A percentile compares a stretch with the other conserved stretches of the same genome.
Evolutionary conservation across 1,284 basidiomycete species (phyloP).

Genomic region (Cutaneotrichosporon sp.): DNA sequence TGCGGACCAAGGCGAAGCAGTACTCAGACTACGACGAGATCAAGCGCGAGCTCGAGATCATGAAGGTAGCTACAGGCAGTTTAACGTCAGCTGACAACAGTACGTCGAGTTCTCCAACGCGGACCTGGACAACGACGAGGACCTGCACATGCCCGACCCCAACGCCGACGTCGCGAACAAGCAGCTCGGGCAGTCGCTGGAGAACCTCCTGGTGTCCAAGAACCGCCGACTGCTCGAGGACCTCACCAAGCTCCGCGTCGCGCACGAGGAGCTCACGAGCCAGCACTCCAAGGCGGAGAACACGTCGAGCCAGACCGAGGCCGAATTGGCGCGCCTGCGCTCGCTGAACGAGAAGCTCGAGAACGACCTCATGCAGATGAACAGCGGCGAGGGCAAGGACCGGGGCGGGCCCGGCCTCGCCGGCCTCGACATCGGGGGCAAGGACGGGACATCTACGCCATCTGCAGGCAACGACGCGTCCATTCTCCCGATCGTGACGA

Average conservation of each 20-base stretch:
- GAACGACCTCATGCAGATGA: conserved; percentile 80
- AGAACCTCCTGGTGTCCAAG: conserved; percentile 86
- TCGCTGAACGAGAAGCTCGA: conserved; percentile 85
- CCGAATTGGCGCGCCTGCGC: conserved; percentile 74
- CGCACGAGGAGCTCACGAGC: conserved; percentile 75
- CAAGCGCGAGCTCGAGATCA: conserved; percentile 92
- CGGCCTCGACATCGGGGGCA: conserved; percentile 67
- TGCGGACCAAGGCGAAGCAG: conserved; percentile 68
- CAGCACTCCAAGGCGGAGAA: conserved; percentile 64
- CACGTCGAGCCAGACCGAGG: conserved; percentile 62
- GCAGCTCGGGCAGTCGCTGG: conserved; percentile 77
- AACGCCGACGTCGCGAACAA: conserved; percentile 77
- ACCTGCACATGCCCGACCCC: conserved; percentile 75
- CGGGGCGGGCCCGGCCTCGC: conserved; percentile 59
- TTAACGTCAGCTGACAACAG: conserved; percentile 57
- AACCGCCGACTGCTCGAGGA: conserved; percentile 95
- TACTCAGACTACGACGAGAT: conserved; percentile 90
- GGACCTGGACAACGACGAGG: conserved; percentile 64
- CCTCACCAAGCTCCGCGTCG: conserved; percentile 81
- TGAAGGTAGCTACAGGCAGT: conserved; percentile 68
- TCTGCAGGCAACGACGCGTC: conserved; percentile 71
- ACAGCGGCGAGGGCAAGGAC: conserved; percentile 48
- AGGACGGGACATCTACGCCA: conserved; percentile 45
- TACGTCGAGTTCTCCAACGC: conserved; percentile 89
- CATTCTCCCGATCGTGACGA: conserved; percentile 93